Evolutionary conservation across 208 protist genomes (phyloP), one percentile per base, ranked within the genome.

Genomic region (Crithidia mellificae): DNA sequence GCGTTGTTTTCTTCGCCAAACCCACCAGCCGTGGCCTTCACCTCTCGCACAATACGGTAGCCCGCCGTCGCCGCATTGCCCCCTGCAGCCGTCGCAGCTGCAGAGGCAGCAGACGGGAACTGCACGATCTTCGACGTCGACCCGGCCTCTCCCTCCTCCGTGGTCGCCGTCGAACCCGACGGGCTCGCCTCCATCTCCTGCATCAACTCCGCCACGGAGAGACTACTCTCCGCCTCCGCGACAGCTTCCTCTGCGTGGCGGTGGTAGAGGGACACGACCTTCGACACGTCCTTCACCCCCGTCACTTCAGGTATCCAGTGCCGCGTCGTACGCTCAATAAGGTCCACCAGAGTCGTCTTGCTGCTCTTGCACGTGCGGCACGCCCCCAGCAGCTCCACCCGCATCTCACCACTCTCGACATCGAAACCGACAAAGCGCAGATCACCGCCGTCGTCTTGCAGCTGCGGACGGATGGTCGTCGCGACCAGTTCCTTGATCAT

Each of bases 221-320:
- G 46, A 47, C 27, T 27, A 27, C 15, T 39, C 22, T 17, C 50
- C 9, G 47, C 55, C 51, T 55, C 52, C 29, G 41, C 29, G 22
- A 44, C 46, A 38, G 20, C 32, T 5, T 43, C 52, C 24, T 68
- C 74, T 2, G 61, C 65, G 20, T 65, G 68, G 32, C 56, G 32
- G 32, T 81, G 73, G 36, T 75, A 81, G 14, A 62, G 41, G 9
- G 77, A 76, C 12, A 57, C 50, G 2, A 36, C 11, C 5, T 64
- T 63, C 30, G 71, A 68, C 44, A 92, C 84, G 43, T 92, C 85
- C 27, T 63, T 63, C 19, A 97, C 88, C 8, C 50, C 73, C 50
- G 47, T 58, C 67, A 98, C 92, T 75, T 98, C 92, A 3, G 92
- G 89, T 30, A 98, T 81, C 86, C 90, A 98, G 74, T 98, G 94